A percentile compares a stretch with the other conserved stretches of the same genome.
phyloP scores from a whole-genome alignment of 257 asterid genomes.

The Nicotiana benthamiana region DNA sequence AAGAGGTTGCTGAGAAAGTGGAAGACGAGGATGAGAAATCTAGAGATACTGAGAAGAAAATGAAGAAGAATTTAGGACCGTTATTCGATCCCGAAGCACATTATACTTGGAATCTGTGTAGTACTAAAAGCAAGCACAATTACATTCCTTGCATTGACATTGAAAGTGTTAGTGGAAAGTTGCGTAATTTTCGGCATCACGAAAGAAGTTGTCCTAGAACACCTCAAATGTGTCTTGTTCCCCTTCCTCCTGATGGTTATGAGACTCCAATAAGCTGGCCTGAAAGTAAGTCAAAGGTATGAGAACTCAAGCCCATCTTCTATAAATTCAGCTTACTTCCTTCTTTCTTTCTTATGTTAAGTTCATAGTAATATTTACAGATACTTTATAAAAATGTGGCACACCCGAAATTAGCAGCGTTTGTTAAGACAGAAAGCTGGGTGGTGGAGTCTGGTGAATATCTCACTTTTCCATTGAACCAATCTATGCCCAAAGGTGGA shows the following conservation, averaged over 20 bases:
- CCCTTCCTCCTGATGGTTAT: slow-evolving; percentile 78
- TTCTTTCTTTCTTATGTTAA: slow-evolving; percentile 12
- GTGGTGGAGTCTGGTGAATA: slow-evolving; percentile 68
- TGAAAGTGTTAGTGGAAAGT: slow-evolving; percentile 41
- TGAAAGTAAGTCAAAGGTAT: slow-evolving; percentile 76
- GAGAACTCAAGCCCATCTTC: background rate
- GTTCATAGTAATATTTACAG: slow-evolving; percentile 29
- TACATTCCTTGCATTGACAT: slow-evolving; percentile 93
- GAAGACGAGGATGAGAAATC: slow-evolving; percentile 34
- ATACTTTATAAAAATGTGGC: slow-evolving; percentile 73
- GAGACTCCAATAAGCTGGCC: slow-evolving; percentile 72
- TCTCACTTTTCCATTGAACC: slow-evolving; percentile 59
- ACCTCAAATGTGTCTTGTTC: slow-evolving; percentile 74
- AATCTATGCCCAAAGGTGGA: slow-evolving; percentile 57
- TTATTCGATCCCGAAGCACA: slow-evolving; percentile 59
- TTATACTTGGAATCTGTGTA: slow-evolving; percentile 72
- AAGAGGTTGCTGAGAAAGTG: slow-evolving; percentile 27
- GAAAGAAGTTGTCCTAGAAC: slow-evolving; percentile 84
- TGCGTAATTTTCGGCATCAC: slow-evolving; percentile 65
- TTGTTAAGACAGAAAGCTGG: slow-evolving; percentile 63
- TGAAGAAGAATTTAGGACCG: slow-evolving; percentile 53
- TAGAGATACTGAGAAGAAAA: slow-evolving; percentile 17
- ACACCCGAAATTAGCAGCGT: slow-evolving; percentile 80
- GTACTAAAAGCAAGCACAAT: slow-evolving; percentile 77
- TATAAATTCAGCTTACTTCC: background rate